Conservation (phyloP, 1,284 basidiomycete species). For the Meira nashicola region DNA sequence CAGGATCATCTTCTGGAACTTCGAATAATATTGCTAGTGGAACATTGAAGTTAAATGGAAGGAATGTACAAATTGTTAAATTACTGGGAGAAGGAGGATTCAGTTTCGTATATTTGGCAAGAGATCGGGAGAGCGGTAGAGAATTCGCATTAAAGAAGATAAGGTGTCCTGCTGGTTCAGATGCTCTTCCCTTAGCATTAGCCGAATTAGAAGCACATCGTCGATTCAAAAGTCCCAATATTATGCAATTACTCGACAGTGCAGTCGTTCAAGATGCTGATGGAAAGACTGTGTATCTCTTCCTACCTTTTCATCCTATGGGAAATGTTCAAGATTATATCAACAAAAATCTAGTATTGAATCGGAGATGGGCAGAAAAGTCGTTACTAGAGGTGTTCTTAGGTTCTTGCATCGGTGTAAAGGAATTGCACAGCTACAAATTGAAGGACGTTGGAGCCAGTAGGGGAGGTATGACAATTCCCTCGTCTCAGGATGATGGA, state of each 20-base stretch:
- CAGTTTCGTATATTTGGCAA: constrained; percentile 44
- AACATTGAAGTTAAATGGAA: constrained; percentile 42
- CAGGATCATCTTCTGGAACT: constrained; percentile 4
- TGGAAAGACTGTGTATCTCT: constrained; percentile 55
- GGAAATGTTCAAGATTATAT: constrained; percentile 90
- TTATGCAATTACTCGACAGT: constrained; percentile 49
- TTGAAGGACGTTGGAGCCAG: constrained; percentile 26
- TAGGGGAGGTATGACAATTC: constrained; percentile 8
- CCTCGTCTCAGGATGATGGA: not conserved
- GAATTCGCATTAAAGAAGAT: constrained; percentile 53
- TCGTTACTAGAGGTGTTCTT: constrained; percentile 84
- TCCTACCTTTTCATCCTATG: constrained; percentile 79
- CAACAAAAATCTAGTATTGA: constrained; percentile 76
- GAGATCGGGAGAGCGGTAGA: constrained; percentile 41
- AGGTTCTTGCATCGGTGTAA: constrained; percentile 85
- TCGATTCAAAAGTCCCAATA: constrained; percentile 49
- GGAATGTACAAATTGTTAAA: constrained; percentile 41
- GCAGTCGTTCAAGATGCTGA: constrained; percentile 46
- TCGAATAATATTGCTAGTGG: constrained; percentile 17
- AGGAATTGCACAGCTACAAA: constrained; percentile 73
- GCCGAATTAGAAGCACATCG: constrained; percentile 52
- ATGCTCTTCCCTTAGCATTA: constrained; percentile 47
- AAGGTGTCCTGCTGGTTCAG: constrained; percentile 45
- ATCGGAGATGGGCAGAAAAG: constrained; percentile 76
- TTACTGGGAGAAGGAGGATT: constrained; percentile 47